Percentiles rank a stretch among this genome's conserved stretches.
Conservation (phyloP, 805 yeast genomes). For the Myxozyma sirexii region DNA sequence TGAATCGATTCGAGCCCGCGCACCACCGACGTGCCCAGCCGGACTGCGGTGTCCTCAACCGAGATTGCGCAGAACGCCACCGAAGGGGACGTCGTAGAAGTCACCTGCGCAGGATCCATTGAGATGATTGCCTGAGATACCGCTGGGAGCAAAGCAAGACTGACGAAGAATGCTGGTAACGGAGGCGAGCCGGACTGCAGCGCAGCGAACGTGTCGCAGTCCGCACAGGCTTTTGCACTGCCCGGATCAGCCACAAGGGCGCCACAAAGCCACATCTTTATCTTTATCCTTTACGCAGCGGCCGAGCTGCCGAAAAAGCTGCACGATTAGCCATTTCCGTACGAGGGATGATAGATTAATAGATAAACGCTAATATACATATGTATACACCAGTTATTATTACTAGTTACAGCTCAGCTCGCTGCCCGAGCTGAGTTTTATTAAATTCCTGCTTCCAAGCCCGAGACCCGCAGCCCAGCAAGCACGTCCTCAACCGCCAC, state of each 20-base stretch:
- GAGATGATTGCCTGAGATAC: neutral
- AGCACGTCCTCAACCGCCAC: slow-evolving; percentile 27
- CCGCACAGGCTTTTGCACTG: neutral
- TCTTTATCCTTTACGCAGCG: neutral
- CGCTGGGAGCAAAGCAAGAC: neutral
- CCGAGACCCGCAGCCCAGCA: slow-evolving; percentile 18
- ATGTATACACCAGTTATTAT: neutral
- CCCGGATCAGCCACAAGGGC: neutral
- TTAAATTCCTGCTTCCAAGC: slow-evolving; percentile 16
- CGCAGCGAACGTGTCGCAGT: neutral
- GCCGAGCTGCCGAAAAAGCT: neutral
- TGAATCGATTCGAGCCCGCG: slow-evolving; percentile 68
- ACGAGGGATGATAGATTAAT: neutral
- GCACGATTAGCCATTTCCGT: neutral
- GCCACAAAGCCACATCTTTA: neutral
- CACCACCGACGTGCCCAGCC: slow-evolving; percentile 61
- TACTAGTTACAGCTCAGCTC: neutral
- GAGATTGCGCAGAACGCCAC: slow-evolving; percentile 62
- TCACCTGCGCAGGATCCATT: slow-evolving; percentile 7
- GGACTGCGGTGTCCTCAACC: slow-evolving; percentile 63
- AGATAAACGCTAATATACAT: no score
- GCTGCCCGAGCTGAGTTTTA: neutral
- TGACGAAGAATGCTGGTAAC: neutral
- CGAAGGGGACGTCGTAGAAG: slow-evolving; percentile 53
- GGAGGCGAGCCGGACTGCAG: neutral